phyloP scores from a whole-genome alignment of 75 land plant genomes.

The Larix kaempferi region DNA sequence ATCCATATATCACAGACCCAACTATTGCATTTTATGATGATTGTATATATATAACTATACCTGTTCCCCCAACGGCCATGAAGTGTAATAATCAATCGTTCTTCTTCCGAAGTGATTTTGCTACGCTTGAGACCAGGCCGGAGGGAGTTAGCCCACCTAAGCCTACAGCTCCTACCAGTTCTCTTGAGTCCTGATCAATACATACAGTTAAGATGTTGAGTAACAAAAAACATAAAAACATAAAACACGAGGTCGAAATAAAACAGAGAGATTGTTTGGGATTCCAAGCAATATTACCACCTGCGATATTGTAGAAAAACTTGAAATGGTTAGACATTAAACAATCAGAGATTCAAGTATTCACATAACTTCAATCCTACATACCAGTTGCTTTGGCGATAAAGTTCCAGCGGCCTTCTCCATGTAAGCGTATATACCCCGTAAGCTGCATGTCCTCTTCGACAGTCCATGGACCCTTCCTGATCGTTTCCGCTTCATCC shows the following conservation, averaged over 20 bases:
- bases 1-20: no score
- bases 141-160: slow-evolving; percentile 69
- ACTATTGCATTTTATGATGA: no score
- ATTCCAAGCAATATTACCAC: no score
- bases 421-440: slow-evolving; percentile 35
- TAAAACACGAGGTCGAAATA: no score
- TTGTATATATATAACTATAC: neutral
- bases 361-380: neutral
- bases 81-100: slow-evolving; percentile 43
- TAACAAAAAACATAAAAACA: no score
- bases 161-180: slow-evolving; percentile 66
- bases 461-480: slow-evolving; percentile 63
- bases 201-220: no score
- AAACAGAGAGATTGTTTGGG: no score
- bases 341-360: no score
- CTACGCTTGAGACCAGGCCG: slow-evolving; percentile 59
- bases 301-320: no score
- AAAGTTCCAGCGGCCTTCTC: slow-evolving; percentile 64
- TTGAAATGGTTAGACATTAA: no score
- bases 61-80: slow-evolving; percentile 59
- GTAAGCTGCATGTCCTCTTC: slow-evolving; percentile 50
- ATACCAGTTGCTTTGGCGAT: slow-evolving; percentile 59
- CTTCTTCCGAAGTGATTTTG: slow-evolving; percentile 48
- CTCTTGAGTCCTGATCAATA: slow-evolving; percentile 37
- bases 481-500: slow-evolving; percentile 20